Evolutionary conservation across 1,284 basidiomycete species (phyloP).

Genomic region (Leccinum pachyderme): DNA sequence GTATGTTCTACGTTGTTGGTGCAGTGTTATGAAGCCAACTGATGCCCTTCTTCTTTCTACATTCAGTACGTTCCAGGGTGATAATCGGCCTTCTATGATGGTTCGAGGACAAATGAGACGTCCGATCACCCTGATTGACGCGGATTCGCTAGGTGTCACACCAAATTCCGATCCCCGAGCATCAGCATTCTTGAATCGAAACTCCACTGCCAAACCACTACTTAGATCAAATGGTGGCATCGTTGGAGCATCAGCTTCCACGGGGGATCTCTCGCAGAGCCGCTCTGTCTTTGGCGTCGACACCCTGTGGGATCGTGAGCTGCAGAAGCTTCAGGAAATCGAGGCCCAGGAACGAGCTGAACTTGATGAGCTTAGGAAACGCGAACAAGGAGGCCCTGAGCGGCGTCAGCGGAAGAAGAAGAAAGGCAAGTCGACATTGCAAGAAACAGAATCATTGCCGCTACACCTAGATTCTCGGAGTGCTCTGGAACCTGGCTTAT

Average conservation of each 20-base stretch:
- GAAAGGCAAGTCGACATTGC: slow-evolving; percentile 44
- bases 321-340: slow-evolving; percentile 69
- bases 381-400: slow-evolving; percentile 45
- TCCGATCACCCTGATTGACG: slow-evolving; percentile 71
- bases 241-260: slow-evolving; percentile 32
- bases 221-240: slow-evolving; percentile 50
- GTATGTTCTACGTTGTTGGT: slow-evolving; percentile 38
- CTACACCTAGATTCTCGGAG: slow-evolving; percentile 11
- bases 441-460: slow-evolving; percentile 37
- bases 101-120: slow-evolving; percentile 53
- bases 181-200: slow-evolving; percentile 43
- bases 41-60: background rate
- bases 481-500: slow-evolving; percentile 30
- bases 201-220: slow-evolving; percentile 57
- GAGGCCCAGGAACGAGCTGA: slow-evolving; percentile 61
- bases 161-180: slow-evolving; percentile 26
- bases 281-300: slow-evolving; percentile 83
- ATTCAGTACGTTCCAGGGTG: slow-evolving; percentile 66
- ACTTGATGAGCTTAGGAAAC: slow-evolving; percentile 44
- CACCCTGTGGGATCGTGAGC: slow-evolving; percentile 77
- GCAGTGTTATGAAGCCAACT: slow-evolving; percentile 11
- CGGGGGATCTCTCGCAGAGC: slow-evolving; percentile 37
- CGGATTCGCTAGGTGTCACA: slow-evolving; percentile 47
- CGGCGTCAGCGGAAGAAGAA: slow-evolving; percentile 39
- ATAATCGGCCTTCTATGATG: slow-evolving; percentile 85